Evolutionary conservation across 345 rosid species (phyloP), one percentile per base, ranked within the genome.

Genomic region (Excoecaria agallocha): DNA sequence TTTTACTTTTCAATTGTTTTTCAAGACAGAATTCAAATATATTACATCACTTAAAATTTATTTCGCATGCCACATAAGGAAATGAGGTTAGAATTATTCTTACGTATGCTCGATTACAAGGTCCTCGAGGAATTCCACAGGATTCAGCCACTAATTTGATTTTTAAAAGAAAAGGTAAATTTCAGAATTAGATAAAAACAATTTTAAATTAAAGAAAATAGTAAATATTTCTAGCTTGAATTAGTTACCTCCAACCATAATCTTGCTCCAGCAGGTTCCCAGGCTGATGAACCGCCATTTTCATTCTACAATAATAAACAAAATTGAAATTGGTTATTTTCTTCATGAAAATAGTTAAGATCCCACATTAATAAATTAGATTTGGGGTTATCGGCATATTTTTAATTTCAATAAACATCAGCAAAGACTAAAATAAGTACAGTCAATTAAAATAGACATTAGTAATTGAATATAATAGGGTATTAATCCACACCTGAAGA

Each of bases 271-370:
- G 77, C 79, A 12, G 71, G 78, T 46, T 84, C 87, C 87, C 85
- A 84, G 2, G 81, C 76, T 25, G 87, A 72, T 54, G 76, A 19
- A 37, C 88, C 90, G 19, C 88, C 88, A 74, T 67, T 82, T 71
- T 70, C 46, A 61, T 79, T 80, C 88, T 87, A 48, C 51, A 72
- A 64, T 10, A 64, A 62, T 25, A 16, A 2, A 39, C 15, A 15
- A 68, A 4, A 9, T 10, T 64, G 15, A 3, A 54, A 8, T 62
- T 20, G 11, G 5, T 12, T 54, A 22, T 50, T 5, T n/a, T 49
- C 8, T 37, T 64, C 0, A 9, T 35, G 20, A 73, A 35, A 30
- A 30, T 30, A 2, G 30, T 30, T 30, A 30, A 30, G 30, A 30
- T 30, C 30, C 30, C 30, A 30, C 30, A 30, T 30, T 30, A 30